These are phyloP conservation scores for Pseudocercospora eumusae DNA, from an alignment of 2,329 filamentous ascomycete genomes.

Conservation along the genomic window DNA sequence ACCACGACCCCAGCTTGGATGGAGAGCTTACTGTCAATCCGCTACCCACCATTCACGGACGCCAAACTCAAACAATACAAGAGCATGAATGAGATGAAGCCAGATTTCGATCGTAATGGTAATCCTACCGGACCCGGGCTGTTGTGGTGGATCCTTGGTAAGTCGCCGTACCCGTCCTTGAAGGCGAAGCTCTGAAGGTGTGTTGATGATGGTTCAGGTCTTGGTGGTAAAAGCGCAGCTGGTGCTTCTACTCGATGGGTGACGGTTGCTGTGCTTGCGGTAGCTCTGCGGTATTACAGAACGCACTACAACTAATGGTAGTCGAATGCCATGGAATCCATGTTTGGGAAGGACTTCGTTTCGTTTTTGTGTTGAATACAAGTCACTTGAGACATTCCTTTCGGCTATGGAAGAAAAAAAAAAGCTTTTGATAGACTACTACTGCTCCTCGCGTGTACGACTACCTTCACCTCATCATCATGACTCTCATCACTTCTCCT, in stretches of 20 bases:
- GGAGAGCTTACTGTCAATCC: slow-evolving; percentile 65
- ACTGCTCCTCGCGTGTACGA: too few species aligned
- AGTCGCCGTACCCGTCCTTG: slow-evolving; percentile 20
- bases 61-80: slow-evolving; percentile 55
- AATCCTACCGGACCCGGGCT: slow-evolving; percentile 34
- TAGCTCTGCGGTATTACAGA: slow-evolving; percentile 23
- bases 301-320: slow-evolving; percentile 15
- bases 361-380: neutral
- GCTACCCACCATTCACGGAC: slow-evolving; percentile 64
- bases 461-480: too few species aligned
- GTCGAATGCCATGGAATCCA: neutral
- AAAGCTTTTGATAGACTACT: too few species aligned
- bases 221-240: slow-evolving; percentile 35
- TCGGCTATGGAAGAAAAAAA: too few species aligned
- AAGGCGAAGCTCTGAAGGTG: slow-evolving; percentile 9
- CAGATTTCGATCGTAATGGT: slow-evolving; percentile 63
- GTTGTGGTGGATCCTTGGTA: slow-evolving; percentile 37
- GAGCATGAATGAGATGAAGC: slow-evolving; percentile 54
- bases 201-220: slow-evolving; percentile 18
- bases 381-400: neutral
- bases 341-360: neutral
- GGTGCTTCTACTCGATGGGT: slow-evolving; percentile 37
- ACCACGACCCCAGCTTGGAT: slow-evolving; percentile 67
- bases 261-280: slow-evolving; percentile 30
- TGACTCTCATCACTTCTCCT: too few species aligned